A percentile compares a stretch with the other conserved stretches of the same genome.
These are phyloP conservation scores for Thymus quinquecostatus DNA, from an alignment of 257 asterid genomes.

Conservation along the genomic window DNA sequence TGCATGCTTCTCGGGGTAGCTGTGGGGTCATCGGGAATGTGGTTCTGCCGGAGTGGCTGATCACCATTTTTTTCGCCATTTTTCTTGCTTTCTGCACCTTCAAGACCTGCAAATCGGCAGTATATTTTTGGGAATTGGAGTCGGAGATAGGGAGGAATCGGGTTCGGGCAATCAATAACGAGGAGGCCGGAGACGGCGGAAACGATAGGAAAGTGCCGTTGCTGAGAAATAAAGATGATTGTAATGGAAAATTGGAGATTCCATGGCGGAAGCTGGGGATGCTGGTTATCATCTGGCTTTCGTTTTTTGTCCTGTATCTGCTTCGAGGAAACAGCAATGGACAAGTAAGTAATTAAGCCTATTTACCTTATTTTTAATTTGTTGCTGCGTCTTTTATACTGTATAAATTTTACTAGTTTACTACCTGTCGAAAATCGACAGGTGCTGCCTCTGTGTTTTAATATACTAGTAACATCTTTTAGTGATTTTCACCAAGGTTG, in stretches of 20 bases:
- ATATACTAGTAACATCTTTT: too few relatives aligned
- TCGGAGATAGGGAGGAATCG: slow-evolving; percentile 38
- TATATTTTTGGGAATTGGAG: slow-evolving; percentile 63
- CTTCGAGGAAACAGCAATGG: slow-evolving; percentile 87
- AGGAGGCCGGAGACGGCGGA: slow-evolving; percentile 27
- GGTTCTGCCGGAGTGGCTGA: slow-evolving; percentile 82
- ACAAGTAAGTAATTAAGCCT: slow-evolving; percentile 44
- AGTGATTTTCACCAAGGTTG: too few relatives aligned
- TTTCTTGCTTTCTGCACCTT: slow-evolving; percentile 73
- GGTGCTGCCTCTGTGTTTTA: too few relatives aligned
- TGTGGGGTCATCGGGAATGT: slow-evolving; percentile 69
- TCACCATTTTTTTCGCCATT: slow-evolving; percentile 55
- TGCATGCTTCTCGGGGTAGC: slow-evolving; percentile 86
- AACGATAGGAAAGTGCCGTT: slow-evolving; percentile 40
- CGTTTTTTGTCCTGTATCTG: slow-evolving; percentile 62
- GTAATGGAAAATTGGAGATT: slow-evolving; percentile 29
- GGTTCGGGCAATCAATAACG: too few relatives aligned
- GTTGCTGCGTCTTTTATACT: too few relatives aligned
- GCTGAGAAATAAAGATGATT: slow-evolving; percentile 27
- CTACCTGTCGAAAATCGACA: too few relatives aligned
- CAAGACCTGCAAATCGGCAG: slow-evolving; percentile 68
- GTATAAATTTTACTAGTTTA: too few relatives aligned
- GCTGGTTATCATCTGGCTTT: slow-evolving; percentile 66
- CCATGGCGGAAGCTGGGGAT: slow-evolving; percentile 71
- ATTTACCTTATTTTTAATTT: background rate